Conservation (phyloP, 2,329 filamentous ascomycete genomes). For the Thelonectria discophora region DNA sequence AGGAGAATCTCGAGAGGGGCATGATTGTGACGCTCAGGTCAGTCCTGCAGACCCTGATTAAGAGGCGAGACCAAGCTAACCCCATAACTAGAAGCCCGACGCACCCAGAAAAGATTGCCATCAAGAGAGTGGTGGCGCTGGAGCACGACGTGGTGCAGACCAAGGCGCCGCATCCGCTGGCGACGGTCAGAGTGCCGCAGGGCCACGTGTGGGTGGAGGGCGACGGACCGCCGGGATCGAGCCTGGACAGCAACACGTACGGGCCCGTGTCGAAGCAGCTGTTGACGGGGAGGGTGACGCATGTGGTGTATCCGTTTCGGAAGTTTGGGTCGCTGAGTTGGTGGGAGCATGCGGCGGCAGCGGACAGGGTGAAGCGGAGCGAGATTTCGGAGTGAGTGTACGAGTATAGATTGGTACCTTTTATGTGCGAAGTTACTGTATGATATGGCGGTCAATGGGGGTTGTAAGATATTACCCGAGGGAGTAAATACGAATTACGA, state of each 20-base stretch:
- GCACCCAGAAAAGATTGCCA: conserved; percentile 72
- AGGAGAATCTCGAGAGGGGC: conserved; percentile 69
- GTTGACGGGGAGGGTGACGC: conserved; percentile 77
- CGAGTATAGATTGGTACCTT: too few relatives aligned
- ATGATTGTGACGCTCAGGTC: conserved; percentile 79
- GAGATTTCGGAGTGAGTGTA: conserved; percentile 37
- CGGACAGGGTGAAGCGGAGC: conserved; percentile 28
- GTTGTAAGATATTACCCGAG: too few relatives aligned
- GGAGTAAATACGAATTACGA: neutral
- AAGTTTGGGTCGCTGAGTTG: conserved; percentile 66
- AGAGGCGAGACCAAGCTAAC: neutral
- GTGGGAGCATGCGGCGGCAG: conserved; percentile 57
- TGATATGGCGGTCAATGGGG: neutral
- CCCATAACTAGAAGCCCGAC: conserved; percentile 67
- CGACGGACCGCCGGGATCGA: conserved; percentile 76
- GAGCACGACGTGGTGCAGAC: conserved; percentile 81
- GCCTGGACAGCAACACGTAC: conserved; percentile 87
- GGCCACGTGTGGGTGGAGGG: conserved; percentile 97
- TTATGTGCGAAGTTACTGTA: neutral
- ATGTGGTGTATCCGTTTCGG: conserved; percentile 74
- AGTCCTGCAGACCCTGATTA: neutral
- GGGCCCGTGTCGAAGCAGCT: conserved; percentile 82
- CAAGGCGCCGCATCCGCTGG: conserved; percentile 65
- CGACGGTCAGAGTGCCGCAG: conserved; percentile 72
- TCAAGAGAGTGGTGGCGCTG: conserved; percentile 86